Percentiles rank a stretch among this genome's conserved stretches.
Conservation (phyloP, 305 asterid species). For the Coffea humblotiana region DNA sequence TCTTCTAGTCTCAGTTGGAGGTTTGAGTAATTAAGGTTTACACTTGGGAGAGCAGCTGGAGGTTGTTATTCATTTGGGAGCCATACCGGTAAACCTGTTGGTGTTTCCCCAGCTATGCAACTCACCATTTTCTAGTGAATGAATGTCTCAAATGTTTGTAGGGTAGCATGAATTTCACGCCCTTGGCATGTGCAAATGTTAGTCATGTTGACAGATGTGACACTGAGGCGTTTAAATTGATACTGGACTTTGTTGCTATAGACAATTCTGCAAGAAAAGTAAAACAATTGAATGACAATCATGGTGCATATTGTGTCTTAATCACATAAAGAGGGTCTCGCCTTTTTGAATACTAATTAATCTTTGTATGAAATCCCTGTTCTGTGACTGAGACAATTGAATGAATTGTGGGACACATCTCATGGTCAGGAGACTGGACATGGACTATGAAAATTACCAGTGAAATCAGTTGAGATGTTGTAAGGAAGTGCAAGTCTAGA, state of each 20-base stretch:
- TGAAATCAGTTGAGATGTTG: not conserved
- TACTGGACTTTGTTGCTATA: too few species aligned
- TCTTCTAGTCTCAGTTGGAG: not conserved
- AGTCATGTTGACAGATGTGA: too few species aligned
- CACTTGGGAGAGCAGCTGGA: not conserved
- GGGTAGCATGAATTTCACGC: not conserved
- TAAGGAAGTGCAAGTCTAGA: not conserved
- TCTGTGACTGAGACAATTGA: not conserved
- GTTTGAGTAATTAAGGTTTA: not conserved
- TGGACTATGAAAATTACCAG: not conserved
- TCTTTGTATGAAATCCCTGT: not conserved
- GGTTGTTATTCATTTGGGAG: not conserved
- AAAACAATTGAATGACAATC: too few species aligned
- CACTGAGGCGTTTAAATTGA: too few species aligned
- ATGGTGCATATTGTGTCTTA: too few species aligned
- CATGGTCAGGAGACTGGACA: not conserved
- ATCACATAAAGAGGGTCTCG: too few species aligned
- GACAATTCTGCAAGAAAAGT: too few species aligned
- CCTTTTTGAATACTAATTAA: too few species aligned
- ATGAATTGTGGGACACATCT: not conserved
- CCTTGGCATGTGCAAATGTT: not conserved
- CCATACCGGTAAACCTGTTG: not conserved
- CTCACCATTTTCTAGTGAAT: not conserved
- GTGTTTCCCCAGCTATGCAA: not conserved
- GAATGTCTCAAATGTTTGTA: too few species aligned